Evolutionary conservation across 192 early-diverging fungal species (phyloP), one percentile per base, ranked within the genome.

Genomic region (Radiomyces spectabilis): DNA sequence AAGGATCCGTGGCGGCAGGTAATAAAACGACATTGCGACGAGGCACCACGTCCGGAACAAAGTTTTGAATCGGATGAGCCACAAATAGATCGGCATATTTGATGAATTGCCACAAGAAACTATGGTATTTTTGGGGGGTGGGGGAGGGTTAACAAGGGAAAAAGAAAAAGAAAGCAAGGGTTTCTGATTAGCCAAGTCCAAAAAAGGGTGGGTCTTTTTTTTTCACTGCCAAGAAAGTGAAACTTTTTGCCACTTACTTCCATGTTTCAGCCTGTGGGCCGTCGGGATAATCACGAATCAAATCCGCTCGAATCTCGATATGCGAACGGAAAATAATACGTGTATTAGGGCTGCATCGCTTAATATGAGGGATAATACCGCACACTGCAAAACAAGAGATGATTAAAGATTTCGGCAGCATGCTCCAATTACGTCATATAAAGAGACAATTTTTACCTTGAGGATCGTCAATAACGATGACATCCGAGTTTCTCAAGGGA

Each of bases 391-490:
- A 27, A 9, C n/a, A 58, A 56, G 6, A 51, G 43, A 39, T 29
- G n/a, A 22, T 29, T 29, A 31, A 48, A 27, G 7, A 39, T 12
- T 16, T 15, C 13, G 38, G 38, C 13, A 16, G 13, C 38, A 39
- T 39, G 38, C 38, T 16, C 13, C 38, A 16, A 39, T 12, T 39
- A n/a, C n/a, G n/a, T 16, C 38, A 39, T 16, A 39, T 39, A 16
- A 39, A 39, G 38, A 39, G 42, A 16, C 15, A 43, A 21, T 43
- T 8, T 8, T 57, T 65, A 79, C 72, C 64, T 73, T 91, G 88
- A 35, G 88, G 88, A 45, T 92, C 89, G 33, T 92, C 89, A 70
- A 92, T 92, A 35, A 92, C 73, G 65, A 91, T 88, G 46, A 92
- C 85, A 75, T 92, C 86, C 18, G 83, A 82, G 21, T 61, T 68